These are phyloP conservation scores for Penicillium bialowiezense DNA, from an alignment of 495 filamentous ascomycete species.

Conservation along the genomic window DNA sequence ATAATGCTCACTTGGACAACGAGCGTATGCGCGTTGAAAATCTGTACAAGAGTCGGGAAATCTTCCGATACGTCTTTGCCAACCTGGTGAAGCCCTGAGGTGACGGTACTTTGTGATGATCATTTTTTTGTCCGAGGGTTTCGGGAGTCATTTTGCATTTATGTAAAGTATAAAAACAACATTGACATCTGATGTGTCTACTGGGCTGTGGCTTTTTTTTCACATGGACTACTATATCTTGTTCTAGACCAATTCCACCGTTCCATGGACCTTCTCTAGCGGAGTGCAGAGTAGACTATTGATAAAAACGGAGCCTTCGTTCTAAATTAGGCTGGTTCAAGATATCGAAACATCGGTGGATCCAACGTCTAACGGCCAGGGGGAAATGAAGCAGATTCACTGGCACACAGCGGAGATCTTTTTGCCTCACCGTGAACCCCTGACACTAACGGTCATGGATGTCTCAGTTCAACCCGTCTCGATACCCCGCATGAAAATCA, in stretches of 20 bases:
- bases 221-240: neutral
- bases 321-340: too few species aligned
- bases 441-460: neutral
- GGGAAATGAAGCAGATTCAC: neutral
- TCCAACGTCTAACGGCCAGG: neutral
- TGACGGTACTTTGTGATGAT: too few species aligned
- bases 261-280: neutral
- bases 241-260: neutral
- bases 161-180: constrained; percentile 10
- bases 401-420: too few species aligned
- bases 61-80: constrained; percentile 82
- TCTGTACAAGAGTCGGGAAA: constrained; percentile 85
- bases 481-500: constrained; percentile 5
- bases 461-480: neutral
- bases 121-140: too few species aligned
- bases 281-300: too few species aligned
- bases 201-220: neutral
- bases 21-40: constrained; percentile 86
- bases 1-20: constrained; percentile 91
- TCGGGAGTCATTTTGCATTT: neutral
- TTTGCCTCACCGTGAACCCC: neutral
- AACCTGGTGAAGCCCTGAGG: constrained; percentile 53
- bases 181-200: neutral
- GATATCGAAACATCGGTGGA: too few species aligned
- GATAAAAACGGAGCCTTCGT: too few species aligned